A percentile compares a stretch with the other conserved stretches of the same genome.
Conservation (phyloP, 129 eudicot species). For the Tagetes erecta region DNA sequence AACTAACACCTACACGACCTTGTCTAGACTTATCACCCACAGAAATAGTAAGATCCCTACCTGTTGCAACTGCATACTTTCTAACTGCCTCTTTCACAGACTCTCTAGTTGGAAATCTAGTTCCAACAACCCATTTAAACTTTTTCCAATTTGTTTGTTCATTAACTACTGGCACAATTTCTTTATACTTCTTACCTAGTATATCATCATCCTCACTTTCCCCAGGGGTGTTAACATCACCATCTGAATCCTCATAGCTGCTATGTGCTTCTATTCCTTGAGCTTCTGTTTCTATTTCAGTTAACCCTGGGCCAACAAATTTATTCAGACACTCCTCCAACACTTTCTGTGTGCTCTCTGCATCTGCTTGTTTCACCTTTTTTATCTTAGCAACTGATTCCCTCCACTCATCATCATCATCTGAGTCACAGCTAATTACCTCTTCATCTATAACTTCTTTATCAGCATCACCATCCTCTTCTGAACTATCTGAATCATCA, state of each 20-base stretch:
- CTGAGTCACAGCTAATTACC: background rate
- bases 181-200: no score
- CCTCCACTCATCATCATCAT: background rate
- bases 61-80: background rate
- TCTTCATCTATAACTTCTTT: background rate
- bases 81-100: background rate
- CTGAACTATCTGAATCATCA: no score
- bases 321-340: background rate
- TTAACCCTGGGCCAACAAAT: no score
- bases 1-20: no score
- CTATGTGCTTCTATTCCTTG: background rate
- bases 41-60: no score
- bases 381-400: background rate
- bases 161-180: no score
- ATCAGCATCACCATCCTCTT: no score
- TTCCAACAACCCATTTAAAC: background rate
- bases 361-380: background rate
- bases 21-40: no score
- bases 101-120: background rate
- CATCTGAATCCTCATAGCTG: background rate
- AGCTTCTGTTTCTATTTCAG: no score
- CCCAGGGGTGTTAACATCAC: background rate
- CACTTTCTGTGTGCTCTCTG: background rate
- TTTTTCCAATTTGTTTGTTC: background rate
- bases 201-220: background rate